phyloP scores from a whole-genome alignment of 169 alveolate genomes.

The Babesia bigemina region DNA sequence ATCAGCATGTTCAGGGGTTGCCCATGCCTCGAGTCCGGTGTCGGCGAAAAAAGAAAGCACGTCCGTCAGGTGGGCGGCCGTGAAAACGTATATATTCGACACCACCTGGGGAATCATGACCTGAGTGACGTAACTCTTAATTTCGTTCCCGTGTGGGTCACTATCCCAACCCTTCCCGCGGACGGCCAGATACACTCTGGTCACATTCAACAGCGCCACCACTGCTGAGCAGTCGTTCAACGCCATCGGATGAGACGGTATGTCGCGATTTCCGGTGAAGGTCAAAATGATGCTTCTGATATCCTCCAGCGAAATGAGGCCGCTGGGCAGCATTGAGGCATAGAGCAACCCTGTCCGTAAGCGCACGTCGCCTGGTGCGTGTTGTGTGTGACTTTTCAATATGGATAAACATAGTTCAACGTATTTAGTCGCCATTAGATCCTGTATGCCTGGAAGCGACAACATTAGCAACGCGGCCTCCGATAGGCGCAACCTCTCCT shows the following conservation, averaged over 20 bases:
- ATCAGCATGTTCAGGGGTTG: background rate
- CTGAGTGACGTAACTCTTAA: background rate
- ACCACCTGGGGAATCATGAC: background rate
- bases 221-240: background rate
- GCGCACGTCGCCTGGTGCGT: background rate
- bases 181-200: background rate
- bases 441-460: background rate
- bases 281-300: background rate
- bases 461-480: background rate
- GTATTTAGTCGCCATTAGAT: background rate
- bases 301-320: background rate
- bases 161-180: constrained; percentile 2
- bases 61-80: constrained; percentile 17
- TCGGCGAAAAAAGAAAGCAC: constrained; percentile 13
- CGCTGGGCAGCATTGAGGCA: background rate
- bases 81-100: constrained; percentile 1
- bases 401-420: background rate
- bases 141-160: background rate
- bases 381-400: background rate
- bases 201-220: background rate
- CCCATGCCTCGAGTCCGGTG: background rate
- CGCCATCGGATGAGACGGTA: background rate
- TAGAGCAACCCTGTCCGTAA: constrained; percentile 1
- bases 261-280: background rate
- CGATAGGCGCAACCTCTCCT: background rate